These are phyloP conservation scores for Metschnikowia borealis DNA, from an alignment of 805 yeast genomes.

Conservation along the genomic window DNA sequence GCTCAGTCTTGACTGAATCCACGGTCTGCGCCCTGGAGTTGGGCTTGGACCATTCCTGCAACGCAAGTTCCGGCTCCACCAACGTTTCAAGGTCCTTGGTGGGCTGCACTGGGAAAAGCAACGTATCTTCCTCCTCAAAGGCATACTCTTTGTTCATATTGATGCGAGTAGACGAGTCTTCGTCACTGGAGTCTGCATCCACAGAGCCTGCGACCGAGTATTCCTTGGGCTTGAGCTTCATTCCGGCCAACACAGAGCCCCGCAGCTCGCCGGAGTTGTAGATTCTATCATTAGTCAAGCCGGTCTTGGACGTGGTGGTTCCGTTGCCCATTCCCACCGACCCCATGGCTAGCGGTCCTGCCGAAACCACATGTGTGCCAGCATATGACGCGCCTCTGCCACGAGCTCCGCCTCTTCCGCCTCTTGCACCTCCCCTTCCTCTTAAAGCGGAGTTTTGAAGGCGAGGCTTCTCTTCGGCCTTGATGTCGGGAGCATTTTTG, in stretches of 20 bases:
- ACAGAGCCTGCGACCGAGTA: slow-evolving; percentile 10
- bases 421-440: slow-evolving; percentile 29
- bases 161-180: slow-evolving; percentile 45
- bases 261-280: slow-evolving; percentile 42
- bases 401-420: slow-evolving; percentile 31
- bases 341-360: slow-evolving; percentile 74
- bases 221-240: slow-evolving; percentile 30
- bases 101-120: slow-evolving; percentile 69
- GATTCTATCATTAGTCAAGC: slow-evolving; percentile 28
- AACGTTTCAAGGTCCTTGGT: slow-evolving; percentile 39
- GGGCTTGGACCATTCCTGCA: slow-evolving; percentile 22
- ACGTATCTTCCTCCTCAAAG: slow-evolving; percentile 50
- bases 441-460: slow-evolving; percentile 6
- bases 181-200: slow-evolving; percentile 39
- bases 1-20: slow-evolving; percentile 28
- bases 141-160: slow-evolving; percentile 62
- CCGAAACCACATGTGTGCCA: slow-evolving; percentile 60
- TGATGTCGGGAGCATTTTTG: slow-evolving; percentile 59
- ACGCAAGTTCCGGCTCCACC: slow-evolving; percentile 4
- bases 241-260: slow-evolving; percentile 36
- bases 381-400: slow-evolving; percentile 39
- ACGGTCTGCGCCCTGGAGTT: slow-evolving; percentile 12
- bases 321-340: slow-evolving; percentile 43
- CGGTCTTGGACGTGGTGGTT: slow-evolving; percentile 22
- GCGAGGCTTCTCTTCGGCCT: slow-evolving; percentile 27